These are phyloP conservation scores for Pythium dissotocum DNA, from an alignment of 352 stramenopile species.

Conservation along the genomic window DNA sequence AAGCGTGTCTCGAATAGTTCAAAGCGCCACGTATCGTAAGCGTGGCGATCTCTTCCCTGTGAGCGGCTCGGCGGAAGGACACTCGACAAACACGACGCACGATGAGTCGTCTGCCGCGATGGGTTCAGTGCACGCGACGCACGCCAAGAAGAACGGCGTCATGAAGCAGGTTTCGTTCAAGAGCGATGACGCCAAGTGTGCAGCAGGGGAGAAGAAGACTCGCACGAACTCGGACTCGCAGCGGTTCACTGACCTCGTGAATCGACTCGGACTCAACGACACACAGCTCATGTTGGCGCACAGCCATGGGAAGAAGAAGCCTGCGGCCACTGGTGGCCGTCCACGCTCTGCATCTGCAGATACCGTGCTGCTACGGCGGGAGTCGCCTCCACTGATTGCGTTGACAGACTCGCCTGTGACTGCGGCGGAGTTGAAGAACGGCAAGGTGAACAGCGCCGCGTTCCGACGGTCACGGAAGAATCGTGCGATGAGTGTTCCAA, in stretches of 20 bases:
- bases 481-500: constrained; percentile 30
- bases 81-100: background rate
- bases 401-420: constrained; percentile 17
- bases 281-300: constrained; percentile 28
- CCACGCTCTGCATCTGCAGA: constrained; percentile 35
- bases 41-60: constrained; percentile 26
- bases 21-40: constrained; percentile 35
- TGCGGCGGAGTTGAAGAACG: constrained; percentile 2
- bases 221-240: constrained; percentile 24
- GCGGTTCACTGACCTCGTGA: constrained; percentile 31
- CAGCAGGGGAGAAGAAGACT: constrained; percentile 19
- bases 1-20: constrained; percentile 38
- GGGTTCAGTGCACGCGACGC: background rate
- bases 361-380: constrained; percentile 29
- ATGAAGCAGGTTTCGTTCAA: constrained; percentile 33
- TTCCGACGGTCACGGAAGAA: constrained; percentile 22
- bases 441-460: constrained; percentile 4
- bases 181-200: background rate
- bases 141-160: constrained; percentile 7
- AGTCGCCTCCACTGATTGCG: constrained; percentile 28
- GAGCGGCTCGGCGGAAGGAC: background rate
- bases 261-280: constrained; percentile 31
- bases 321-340: constrained; percentile 14
- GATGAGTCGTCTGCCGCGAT: background rate
- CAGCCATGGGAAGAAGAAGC: constrained; percentile 20